Evolutionary conservation across 2,329 filamentous ascomycete species (phyloP).

Genomic region (Pseudogymnoascus sp.): DNA sequence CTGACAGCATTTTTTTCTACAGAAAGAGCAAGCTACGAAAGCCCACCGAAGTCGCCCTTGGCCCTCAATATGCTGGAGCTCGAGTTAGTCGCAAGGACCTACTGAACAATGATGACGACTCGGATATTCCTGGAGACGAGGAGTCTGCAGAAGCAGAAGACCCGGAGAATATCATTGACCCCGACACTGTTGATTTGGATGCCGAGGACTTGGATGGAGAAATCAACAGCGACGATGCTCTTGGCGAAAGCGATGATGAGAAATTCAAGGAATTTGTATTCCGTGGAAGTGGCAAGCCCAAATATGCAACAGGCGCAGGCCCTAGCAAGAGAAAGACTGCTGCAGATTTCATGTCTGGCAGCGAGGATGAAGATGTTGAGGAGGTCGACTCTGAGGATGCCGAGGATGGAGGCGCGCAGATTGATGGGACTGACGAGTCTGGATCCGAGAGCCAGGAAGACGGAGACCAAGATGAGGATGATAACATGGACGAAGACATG

Average conservation of each 20-base stretch:
- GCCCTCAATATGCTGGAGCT: conserved; percentile 72
- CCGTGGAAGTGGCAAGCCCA: conserved; percentile 48
- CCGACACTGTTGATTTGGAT: conserved; percentile 46
- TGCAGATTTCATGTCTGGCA: conserved; percentile 48
- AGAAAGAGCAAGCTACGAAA: conserved; percentile 79
- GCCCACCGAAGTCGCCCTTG: conserved; percentile 59
- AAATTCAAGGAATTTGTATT: conserved; percentile 67
- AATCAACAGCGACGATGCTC: conserved; percentile 59
- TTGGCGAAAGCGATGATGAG: conserved; percentile 79
- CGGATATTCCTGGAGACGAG: conserved; percentile 37
- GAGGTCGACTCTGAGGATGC: conserved; percentile 18
- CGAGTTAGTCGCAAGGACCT: conserved; percentile 63
- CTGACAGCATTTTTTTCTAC: conserved; percentile 10
- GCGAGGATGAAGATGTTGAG: conserved; percentile 29
- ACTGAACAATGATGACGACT: conserved; percentile 44
- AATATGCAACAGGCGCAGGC: conserved; percentile 27
- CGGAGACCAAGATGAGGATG: conserved; percentile 28
- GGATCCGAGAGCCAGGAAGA: conserved; percentile 29
- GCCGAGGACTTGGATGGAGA: conserved; percentile 49
- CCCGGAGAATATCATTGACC: conserved; percentile 36
- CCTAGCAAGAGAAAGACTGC: conserved; percentile 39
- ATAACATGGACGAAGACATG: conserved; percentile 15
- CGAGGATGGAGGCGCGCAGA: conserved; percentile 27
- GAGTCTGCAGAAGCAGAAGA: conserved; percentile 34
- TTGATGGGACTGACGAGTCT: conserved; percentile 24